Evolutionary conservation across 2,329 filamentous ascomycete genomes (phyloP), one percentile per base, ranked within the genome.

Genomic region (Penicillium sp.): DNA sequence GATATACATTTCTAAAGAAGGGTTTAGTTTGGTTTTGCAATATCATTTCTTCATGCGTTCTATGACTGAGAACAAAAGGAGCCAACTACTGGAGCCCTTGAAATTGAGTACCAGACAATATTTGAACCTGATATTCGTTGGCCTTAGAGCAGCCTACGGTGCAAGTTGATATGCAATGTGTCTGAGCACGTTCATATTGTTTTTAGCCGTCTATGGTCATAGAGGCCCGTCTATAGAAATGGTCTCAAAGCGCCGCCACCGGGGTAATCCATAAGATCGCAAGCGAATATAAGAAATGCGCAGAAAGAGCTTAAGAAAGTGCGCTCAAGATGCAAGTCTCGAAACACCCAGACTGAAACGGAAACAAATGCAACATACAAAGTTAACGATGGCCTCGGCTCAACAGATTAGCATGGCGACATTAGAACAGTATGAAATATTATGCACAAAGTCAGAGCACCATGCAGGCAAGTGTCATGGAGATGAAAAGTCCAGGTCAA

Each of bases 1-100:
- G 69, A 71, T 71, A 72, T 71, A 67, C 61, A 67, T 57, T 57
- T 66, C 62, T 60, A 52, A 52, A 57, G 59, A 68, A 58, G 55
- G 58, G 52, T 61, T 59, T 62, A 59, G 62, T 67, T 66, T 56
- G 56, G 65, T 63, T 56, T 64, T 59, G 54, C 60, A 67, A 63
- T 52, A 59, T 60, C 48, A 53, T 56, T 57, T 58, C 31, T 37
- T 52, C 18, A 33, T 22, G 49, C 49, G 31, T 47, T 51, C 45
- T 11, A 29, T 12, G 37, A 22, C 18, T 40, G 37, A 22, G 37
- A 22, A 22, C 14, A 22, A 40, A 31, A 12, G 4, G 37, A 2
- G 18, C 37, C 33, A 18, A 18, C 6, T 37, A 11, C 33, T 37
- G 3, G n/a, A 14, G 18, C 37, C 22, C 18, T 22, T 8, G 11